Base-by-base conservation (phyloP, 331 rosid genomes). In the Quercus lobata region DNA sequence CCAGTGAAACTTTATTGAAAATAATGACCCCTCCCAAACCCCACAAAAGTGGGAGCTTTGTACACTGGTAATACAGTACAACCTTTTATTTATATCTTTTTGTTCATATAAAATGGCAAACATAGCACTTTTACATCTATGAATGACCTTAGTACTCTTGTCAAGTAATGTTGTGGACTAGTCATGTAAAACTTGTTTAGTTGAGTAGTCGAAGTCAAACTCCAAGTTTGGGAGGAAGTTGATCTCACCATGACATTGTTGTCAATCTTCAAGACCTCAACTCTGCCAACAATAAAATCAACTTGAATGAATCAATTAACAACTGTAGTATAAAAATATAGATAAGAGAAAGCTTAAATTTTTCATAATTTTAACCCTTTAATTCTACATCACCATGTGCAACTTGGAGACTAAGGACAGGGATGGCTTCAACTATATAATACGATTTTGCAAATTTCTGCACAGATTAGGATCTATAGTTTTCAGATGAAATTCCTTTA, bases 261-360 rank as follows among this genome's bases (percentile, higher is more conserved):
- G 24, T 54, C 63, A 58, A 66, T 44, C 66, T 14, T 61, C 82
- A 69, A 49, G 75, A 55, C 37, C 75, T 57, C 55, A 68, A 21
- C 29, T 65, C 85, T 80, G 74, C 61, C 30, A 53, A 80, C 56
- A 57, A 57, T 21, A 35, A 7, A 49, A 17, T 68, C 16, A 57
- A 25, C 2, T 12, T 1, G 57, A 57, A 16, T 29, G 3, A 35
- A 9, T 68, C n/a, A 52, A 60, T 61, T 10, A 49, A 12, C 54
- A 49, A 49, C 54, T 49, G 54, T 14, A 49, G 17, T 49, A 49
- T 49, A 49, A 49, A 49, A 49, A 49, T 4, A 49, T 14, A 14
- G 54, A 14, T 12, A 49, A 49, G 54, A 49, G 54, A 49, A 22
- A 9, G 30, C 65, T 58, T 11, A 21, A 58, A 58, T 21, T 21